These are phyloP conservation scores for Rubia yunnanensis DNA, from an alignment of 257 asterid species.

Conservation along the genomic window DNA sequence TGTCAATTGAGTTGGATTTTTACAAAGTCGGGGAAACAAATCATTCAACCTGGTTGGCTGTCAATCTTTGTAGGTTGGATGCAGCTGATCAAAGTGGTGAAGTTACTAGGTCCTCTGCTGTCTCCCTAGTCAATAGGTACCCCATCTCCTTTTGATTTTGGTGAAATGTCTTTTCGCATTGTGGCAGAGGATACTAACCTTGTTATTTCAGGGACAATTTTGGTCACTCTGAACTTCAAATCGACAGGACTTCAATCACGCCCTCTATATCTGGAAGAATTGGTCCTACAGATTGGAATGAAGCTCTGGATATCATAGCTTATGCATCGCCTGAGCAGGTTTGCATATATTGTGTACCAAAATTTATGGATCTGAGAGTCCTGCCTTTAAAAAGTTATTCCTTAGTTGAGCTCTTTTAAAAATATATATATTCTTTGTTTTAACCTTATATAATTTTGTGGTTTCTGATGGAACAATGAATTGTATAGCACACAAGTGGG, in stretches of 20 bases:
- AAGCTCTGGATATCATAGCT: slow-evolving; percentile 74
- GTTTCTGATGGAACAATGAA: neutral
- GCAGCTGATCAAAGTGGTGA: slow-evolving; percentile 95
- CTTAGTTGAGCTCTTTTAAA: neutral
- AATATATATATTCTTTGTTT: too few species aligned
- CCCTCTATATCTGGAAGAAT: slow-evolving; percentile 41
- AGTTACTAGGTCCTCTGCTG: slow-evolving; percentile 49
- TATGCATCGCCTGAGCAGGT: slow-evolving; percentile 97
- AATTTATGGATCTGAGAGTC: neutral
- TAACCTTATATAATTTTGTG: neutral
- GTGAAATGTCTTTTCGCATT: neutral
- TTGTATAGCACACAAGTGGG: neutral
- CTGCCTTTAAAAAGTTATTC: neutral
- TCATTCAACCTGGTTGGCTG: neutral
- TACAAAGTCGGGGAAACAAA: neutral
- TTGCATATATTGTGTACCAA: slow-evolving; percentile 7
- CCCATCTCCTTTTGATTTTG: neutral
- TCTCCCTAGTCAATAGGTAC: slow-evolving; percentile 61
- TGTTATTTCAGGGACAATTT: slow-evolving; percentile 53
- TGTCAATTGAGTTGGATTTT: neutral
- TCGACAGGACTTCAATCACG: slow-evolving; percentile 52
- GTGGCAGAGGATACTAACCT: neutral
- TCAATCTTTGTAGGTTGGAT: slow-evolving; percentile 50
- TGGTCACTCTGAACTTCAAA: slow-evolving; percentile 52
- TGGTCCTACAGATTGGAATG: slow-evolving; percentile 93